These are phyloP conservation scores for Perkinsus marinus DNA, from an alignment of 169 alveolate species.

Conservation along the genomic window DNA sequence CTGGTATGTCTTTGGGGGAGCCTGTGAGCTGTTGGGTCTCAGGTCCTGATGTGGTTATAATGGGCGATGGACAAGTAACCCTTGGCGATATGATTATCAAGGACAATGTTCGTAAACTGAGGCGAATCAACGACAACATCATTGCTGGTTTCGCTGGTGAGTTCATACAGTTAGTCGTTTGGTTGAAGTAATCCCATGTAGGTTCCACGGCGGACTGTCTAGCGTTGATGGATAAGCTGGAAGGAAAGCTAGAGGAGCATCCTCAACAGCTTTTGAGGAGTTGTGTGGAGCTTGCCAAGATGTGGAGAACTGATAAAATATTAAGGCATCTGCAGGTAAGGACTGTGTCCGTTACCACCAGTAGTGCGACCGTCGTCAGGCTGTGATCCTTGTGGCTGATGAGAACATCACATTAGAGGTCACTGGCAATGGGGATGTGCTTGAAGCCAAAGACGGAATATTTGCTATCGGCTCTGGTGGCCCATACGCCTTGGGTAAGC, in stretches of 20 bases:
- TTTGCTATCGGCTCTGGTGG: slow-evolving; percentile 68
- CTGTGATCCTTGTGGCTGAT: slow-evolving; percentile 57
- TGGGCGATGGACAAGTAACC: slow-evolving; percentile 4
- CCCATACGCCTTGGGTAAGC: slow-evolving; percentile 46
- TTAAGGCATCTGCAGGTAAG: slow-evolving; percentile 41
- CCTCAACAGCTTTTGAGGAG: slow-evolving; percentile 47
- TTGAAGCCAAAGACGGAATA: slow-evolving; percentile 57
- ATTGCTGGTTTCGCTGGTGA: slow-evolving; percentile 40
- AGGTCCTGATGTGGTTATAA: neutral
- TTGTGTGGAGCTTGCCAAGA: slow-evolving; percentile 59
- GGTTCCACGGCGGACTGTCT: slow-evolving; percentile 62
- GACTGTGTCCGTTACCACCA: neutral
- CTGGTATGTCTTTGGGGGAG: neutral
- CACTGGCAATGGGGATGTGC: slow-evolving; percentile 60
- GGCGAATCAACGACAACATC: slow-evolving; percentile 29
- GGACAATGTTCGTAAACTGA: slow-evolving; percentile 33
- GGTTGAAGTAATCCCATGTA: neutral
- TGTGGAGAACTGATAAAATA: slow-evolving; percentile 58
- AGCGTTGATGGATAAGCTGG: slow-evolving; percentile 47
- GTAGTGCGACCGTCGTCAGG: slow-evolving; percentile 11
- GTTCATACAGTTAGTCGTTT: neutral
- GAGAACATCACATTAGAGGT: slow-evolving; percentile 44
- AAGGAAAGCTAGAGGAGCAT: slow-evolving; percentile 30
- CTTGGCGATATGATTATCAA: slow-evolving; percentile 18
- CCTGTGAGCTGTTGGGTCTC: neutral